A percentile compares a stretch with the other conserved stretches of the same genome.
phyloP scores from a whole-genome alignment of 192 early-diverging fungal species.

The Thamnidium elegans region DNA sequence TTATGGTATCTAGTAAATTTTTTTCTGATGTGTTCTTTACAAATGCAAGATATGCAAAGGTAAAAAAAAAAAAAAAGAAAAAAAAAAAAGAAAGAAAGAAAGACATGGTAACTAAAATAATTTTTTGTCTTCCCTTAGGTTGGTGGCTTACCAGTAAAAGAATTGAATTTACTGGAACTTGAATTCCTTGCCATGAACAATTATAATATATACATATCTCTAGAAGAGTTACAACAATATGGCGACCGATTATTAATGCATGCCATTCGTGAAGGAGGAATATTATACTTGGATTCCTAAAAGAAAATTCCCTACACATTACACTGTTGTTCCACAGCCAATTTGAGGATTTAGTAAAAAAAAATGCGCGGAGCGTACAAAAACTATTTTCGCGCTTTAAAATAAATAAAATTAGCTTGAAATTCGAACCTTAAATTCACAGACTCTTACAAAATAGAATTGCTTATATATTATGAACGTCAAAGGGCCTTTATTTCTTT shows the following conservation, averaged over 20 bases:
- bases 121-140: conserved; percentile 41
- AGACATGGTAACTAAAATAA: background rate
- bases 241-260: conserved; percentile 68
- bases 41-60: conserved; percentile 82
- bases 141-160: conserved; percentile 81
- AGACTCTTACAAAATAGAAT: too few species aligned
- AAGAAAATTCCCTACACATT: too few species aligned
- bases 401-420: too few species aligned
- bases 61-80: conserved; percentile 27
- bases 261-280: conserved; percentile 46
- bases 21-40: conserved; percentile 93
- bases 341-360: too few species aligned
- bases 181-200: conserved; percentile 80
- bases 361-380: too few species aligned
- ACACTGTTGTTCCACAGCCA: too few species aligned
- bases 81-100: conserved; percentile 9
- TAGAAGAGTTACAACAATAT: conserved; percentile 75
- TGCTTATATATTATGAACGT: too few species aligned
- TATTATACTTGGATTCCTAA: too few species aligned
- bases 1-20: conserved; percentile 87
- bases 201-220: conserved; percentile 72
- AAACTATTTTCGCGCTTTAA: too few species aligned
- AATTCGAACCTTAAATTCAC: too few species aligned
- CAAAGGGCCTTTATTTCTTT: too few species aligned
- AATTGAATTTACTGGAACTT: conserved; percentile 85